Evolutionary conservation across 2,329 filamentous ascomycete species (phyloP), one percentile per base, ranked within the genome.

Genomic region (Venturia aucupariae): DNA sequence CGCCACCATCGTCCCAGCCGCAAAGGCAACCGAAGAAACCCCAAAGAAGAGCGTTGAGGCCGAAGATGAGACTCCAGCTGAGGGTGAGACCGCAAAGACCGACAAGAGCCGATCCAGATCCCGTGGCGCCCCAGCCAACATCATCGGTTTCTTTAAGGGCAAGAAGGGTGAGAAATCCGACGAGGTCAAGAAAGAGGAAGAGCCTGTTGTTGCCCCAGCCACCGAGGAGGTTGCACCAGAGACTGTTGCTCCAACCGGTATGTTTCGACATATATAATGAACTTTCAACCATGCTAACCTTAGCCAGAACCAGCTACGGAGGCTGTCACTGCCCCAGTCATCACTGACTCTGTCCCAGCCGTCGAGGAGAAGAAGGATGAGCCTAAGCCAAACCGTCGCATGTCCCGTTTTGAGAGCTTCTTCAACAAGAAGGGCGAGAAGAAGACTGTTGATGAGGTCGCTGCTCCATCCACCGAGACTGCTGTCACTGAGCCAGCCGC

Each of bases 61-160:
- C 67, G 68, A 68, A 42, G 72, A 69, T 24, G 70, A 71, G 38
- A 64, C 62, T 19, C 32, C 51, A 39, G 44, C 59, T 62, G 64
- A 39, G 19, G 70, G 70, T 63, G 74, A 75, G 68, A 76, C 79
- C 67, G 71, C 71, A 54, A 74, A 76, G 66, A 79, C 82, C 73
- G 75, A 77, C 75, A 86, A 86, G 80, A 84, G 83, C 77, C 84
- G 85, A 70, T 84, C 81, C 57, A 79, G 78, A 60, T 86, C 84
- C 54, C 83, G 79, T 66, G 75, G 83, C 72, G 85, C 85, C 79
- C 81, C 83, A 69, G 73, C 76, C 67, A 84, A 80, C 75, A 79
- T 86, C 72, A 84, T 86, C 71, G 82, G 81, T 67, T 76, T 75
- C 67, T 77, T 87, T 63, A 78, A 85, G 44, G 79, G 79, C 71